Evolutionary conservation across 2,329 filamentous ascomycete genomes (phyloP).

Genomic region (Venturia aucupariae): DNA sequence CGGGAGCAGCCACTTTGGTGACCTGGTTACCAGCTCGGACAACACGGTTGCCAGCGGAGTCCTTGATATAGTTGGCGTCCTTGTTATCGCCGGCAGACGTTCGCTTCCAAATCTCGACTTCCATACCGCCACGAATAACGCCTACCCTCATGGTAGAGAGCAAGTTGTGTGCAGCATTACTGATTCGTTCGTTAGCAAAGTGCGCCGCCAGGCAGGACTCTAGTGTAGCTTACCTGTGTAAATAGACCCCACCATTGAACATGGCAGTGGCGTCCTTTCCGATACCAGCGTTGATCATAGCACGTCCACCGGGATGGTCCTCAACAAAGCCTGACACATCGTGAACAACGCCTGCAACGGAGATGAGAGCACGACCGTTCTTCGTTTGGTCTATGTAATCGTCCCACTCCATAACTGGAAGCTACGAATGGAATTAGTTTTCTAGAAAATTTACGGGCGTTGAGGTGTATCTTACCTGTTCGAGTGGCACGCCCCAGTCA

Average conservation of each 20-base stretch:
- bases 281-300: slow-evolving; percentile 32
- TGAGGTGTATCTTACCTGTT: slow-evolving; percentile 22
- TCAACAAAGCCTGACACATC: slow-evolving; percentile 35
- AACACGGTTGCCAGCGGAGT: slow-evolving; percentile 71
- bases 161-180: slow-evolving; percentile 33
- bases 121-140: slow-evolving; percentile 34
- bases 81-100: slow-evolving; percentile 37
- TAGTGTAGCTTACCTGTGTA: slow-evolving; percentile 22
- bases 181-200: too few species aligned
- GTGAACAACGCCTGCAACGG: slow-evolving; percentile 34
- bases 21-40: slow-evolving; percentile 78
- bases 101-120: slow-evolving; percentile 38
- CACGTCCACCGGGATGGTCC: slow-evolving; percentile 35
- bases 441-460: too few species aligned
- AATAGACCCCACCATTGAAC: slow-evolving; percentile 37
- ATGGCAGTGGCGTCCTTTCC: slow-evolving; percentile 36
- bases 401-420: slow-evolving; percentile 36
- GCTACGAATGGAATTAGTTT: too few species aligned
- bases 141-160: slow-evolving; percentile 35
- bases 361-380: slow-evolving; percentile 33
- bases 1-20: slow-evolving; percentile 72
- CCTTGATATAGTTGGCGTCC: slow-evolving; percentile 70
- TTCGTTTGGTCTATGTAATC: slow-evolving; percentile 34
- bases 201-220: too few species aligned
- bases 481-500: slow-evolving; percentile 35